Evolutionary conservation across 345 rosid genomes (phyloP).

Genomic region (Melastoma malabathricum): DNA sequence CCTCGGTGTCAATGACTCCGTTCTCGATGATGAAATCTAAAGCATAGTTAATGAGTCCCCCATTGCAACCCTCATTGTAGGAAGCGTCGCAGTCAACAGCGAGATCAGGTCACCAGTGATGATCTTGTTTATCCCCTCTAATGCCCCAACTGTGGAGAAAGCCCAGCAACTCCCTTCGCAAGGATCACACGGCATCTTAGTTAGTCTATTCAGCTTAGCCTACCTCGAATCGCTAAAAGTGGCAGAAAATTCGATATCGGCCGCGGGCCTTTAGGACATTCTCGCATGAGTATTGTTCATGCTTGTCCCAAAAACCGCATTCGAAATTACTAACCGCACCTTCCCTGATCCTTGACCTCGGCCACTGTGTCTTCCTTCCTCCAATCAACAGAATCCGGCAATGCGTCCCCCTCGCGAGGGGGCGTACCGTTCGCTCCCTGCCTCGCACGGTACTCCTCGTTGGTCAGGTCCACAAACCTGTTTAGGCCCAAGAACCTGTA

Average conservation of each 20-base stretch:
- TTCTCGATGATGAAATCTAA: constrained; percentile 76
- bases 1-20: constrained; percentile 69
- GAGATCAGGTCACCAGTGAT: constrained; percentile 56
- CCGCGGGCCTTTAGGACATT: too few species aligned
- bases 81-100: constrained; percentile 66
- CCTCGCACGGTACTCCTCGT: constrained; percentile 74
- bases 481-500: constrained; percentile 59
- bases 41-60: constrained; percentile 87
- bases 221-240: too few species aligned
- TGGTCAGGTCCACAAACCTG: constrained; percentile 81
- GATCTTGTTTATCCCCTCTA: constrained; percentile 81
- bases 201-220: too few species aligned
- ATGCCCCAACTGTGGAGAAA: constrained; percentile 67
- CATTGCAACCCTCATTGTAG: constrained; percentile 77
- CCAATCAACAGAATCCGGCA: constrained; percentile 76
- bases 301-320: neutral
- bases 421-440: constrained; percentile 29
- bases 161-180: constrained; percentile 94
- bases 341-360: constrained; percentile 70
- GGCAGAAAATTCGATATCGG: too few species aligned
- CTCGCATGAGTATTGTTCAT: too few species aligned
- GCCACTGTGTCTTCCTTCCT: constrained; percentile 63
- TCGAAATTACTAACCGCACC: constrained; percentile 46
- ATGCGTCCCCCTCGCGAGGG: constrained; percentile 43
- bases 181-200: neutral